Percentiles rank a stretch among this genome's conserved stretches.
These are phyloP conservation scores for Gnetum montanum DNA, from an alignment of 75 land plant genomes.

Conservation along the genomic window DNA sequence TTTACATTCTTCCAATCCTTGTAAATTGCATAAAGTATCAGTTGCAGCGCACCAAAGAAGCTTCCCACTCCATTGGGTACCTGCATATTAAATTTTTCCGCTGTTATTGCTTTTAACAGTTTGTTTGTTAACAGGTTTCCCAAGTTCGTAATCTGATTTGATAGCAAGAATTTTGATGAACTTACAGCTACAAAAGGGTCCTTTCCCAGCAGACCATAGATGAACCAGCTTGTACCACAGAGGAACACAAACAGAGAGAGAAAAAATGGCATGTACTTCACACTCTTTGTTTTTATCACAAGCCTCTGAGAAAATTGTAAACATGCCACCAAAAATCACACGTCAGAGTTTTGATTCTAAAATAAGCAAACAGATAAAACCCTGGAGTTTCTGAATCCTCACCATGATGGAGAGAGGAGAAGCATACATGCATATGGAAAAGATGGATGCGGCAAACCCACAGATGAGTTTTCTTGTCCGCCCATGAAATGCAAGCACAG, in stretches of 20 bases:
- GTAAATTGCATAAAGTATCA: too few species aligned
- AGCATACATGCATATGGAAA: conserved; percentile 88
- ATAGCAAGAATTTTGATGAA: not conserved
- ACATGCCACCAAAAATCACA: not conserved
- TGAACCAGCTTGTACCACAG: conserved; percentile 57
- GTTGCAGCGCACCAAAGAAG: too few species aligned
- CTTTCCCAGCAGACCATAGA: conserved; percentile 42
- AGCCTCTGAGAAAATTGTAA: conserved; percentile 23
- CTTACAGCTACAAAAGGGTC: conserved; percentile 63
- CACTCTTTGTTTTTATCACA: conserved; percentile 68
- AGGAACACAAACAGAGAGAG: conserved; percentile 65
- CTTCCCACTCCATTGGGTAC: too few species aligned
- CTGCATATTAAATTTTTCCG: too few species aligned
- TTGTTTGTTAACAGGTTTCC: too few species aligned
- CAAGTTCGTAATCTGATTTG: too few species aligned
- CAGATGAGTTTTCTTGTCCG: conserved; percentile 37
- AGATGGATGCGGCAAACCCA: conserved; percentile 54
- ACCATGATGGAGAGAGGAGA: conserved; percentile 85
- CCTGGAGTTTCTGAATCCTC: too few species aligned
- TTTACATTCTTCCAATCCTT: too few species aligned
- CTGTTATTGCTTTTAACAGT: too few species aligned
- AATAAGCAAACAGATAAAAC: not conserved
- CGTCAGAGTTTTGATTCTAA: not conserved
- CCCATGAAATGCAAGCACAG: conserved; percentile 54
- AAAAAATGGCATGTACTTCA: conserved; percentile 76